Base-by-base conservation (phyloP, 2,329 filamentous ascomycete genomes). In the Clonostachys rhizophaga region DNA sequence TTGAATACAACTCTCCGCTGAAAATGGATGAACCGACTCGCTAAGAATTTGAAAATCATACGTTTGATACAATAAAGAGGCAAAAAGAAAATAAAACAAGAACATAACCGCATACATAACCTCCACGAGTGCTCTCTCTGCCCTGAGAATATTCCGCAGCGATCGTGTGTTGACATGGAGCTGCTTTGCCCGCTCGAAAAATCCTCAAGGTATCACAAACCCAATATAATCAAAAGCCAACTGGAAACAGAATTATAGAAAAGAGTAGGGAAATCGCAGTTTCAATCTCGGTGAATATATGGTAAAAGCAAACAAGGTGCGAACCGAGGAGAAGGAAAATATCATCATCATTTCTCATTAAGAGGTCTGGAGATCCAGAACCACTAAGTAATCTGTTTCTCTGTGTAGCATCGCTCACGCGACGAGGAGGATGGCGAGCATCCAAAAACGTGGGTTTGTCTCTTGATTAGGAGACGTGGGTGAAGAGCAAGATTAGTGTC, bases 381-480 rank as follows among this genome's bases (percentile, higher is more conserved):
- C 30, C 34, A 18, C 34, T 41, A 34, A n/a, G 30, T n/a, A 40
- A n/a, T 41, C 20, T 24, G 14, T 20, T 17, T 40, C 30, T 39
- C 40, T 43, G 24, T 34, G 43, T 47, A 35, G 40, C n/a, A n/a
- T 36, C 45, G 36, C 36, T 39, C 6, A 30, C 24, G 24, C 24
- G 24, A 30, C 24, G 24, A n/a, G 36, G 36, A 39, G 14, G 36
- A n/a, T 39, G 14, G 11, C 14, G 17, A 39, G 36, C 36, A 39
- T 39, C 36, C 36, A 39, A 18, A 39, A 39, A 39, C 36, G 36
- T 39, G 36, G 14, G 17, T 8, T 51, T 44, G 44, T 48, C 52
- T 54, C 54, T 67, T 54, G 64, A 54, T 49, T 62, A 52, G 55
- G 60, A 65, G 49, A 63, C 62, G 44, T 57, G 47, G 49, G 55